phyloP scores from a whole-genome alignment of 2,329 filamentous ascomycete genomes.

The Venturiaceae sp. region DNA sequence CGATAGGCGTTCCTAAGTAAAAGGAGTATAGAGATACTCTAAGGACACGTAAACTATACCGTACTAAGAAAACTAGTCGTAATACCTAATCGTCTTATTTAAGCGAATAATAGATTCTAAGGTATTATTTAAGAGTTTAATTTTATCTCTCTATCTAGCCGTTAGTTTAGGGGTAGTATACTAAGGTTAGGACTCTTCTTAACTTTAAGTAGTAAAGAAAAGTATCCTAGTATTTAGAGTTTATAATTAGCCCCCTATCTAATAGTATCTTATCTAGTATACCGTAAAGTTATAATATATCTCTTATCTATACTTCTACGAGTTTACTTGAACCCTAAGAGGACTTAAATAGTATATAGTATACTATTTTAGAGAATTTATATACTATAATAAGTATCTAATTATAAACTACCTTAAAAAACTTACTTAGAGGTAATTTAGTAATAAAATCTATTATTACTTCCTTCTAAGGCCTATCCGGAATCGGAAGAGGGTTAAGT shows the following conservation, averaged over 20 bases:
- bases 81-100: neutral
- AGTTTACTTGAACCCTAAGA: neutral
- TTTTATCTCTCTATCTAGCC: neutral
- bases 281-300: neutral
- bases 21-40: too few species aligned
- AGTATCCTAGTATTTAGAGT: neutral
- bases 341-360: neutral
- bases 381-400: conserved; percentile 1
- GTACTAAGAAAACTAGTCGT: too few species aligned
- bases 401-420: neutral
- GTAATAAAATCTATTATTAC: conserved; percentile 3
- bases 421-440: too few species aligned
- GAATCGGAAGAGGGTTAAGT: neutral
- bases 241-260: neutral
- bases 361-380: neutral
- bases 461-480: neutral
- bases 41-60: too few species aligned
- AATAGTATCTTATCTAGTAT: neutral
- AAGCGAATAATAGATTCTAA: neutral
- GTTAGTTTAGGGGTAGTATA: neutral
- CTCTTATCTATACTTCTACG: neutral
- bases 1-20: too few species aligned
- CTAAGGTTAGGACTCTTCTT: neutral
- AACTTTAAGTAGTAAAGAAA: neutral
- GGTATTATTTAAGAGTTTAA: neutral